Evolutionary conservation across 192 early-diverging fungal species (phyloP), one percentile per base, ranked within the genome.

Genomic region (Podila epicladia): DNA sequence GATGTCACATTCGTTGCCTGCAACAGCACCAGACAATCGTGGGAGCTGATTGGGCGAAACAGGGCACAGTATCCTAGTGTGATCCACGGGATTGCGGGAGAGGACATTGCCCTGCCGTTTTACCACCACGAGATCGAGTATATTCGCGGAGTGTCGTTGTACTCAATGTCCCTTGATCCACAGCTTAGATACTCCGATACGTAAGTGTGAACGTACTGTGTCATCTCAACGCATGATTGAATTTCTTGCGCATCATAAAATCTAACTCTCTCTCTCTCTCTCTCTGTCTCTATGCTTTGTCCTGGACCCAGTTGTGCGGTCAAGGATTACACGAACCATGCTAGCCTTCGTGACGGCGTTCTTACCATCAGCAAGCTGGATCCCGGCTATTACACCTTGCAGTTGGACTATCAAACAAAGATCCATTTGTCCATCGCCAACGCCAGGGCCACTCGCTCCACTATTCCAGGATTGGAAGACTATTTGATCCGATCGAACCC

Each of bases 121-220:
- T 37, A 45, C 9, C 41, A 48, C 15, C n/a, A 71, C 0, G 61
- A 71, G 41, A 53, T 63, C 9, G 59, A 32, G 9, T 67, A 45
- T 24, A 70, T 72, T 53, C 84, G 70, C 9, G 73, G 41, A 29
- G 71, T 82, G 24, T 57, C 71, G 4, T 49, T 80, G n/a, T 73
- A 69, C 35, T 71, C 75, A 12, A 32, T 62, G 6, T 26, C 68
- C 7, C 55, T n/a, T 12, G 53, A 55, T 55, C 53, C 53, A 5
- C 20, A 22, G 35, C 20, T 15, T 17, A 13, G 38, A 45, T 12
- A 20, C n/a, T 2, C n/a, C 29, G 24, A 33, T 32, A 24, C 33
- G 57, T 8, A 26, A 58, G 9, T 22, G 41, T 17, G 11, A 12
- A 17, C 8, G 0, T 41, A 1, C 38, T 41, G 2, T 45, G 41